Percentiles rank a stretch among this genome's conserved stretches.
Conservation (phyloP, 768 basidiomycete species). For the Russula ochroleuca region DNA sequence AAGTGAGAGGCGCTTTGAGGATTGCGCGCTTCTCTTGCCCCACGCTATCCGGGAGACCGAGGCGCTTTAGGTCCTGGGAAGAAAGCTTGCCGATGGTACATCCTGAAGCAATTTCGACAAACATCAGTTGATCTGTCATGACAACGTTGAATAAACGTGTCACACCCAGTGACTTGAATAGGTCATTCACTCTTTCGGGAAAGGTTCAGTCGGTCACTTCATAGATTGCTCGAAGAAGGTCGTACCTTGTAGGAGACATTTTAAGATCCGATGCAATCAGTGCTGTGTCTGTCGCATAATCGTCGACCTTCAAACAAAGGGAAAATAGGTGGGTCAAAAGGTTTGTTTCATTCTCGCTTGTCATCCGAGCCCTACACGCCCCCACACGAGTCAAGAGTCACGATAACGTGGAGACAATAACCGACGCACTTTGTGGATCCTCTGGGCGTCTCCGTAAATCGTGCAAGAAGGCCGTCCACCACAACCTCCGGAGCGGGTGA, state of each 20-base stretch:
- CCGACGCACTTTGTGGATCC: conserved; percentile 57
- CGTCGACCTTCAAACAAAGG: conserved; percentile 73
- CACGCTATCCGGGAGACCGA: conserved; percentile 62
- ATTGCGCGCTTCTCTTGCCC: conserved; percentile 67
- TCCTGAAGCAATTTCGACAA: conserved; percentile 40
- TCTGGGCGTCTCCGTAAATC: conserved; percentile 76
- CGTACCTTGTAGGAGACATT: conserved; percentile 62
- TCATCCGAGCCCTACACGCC: conserved; percentile 40
- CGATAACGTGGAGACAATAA: background rate
- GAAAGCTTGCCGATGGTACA: conserved; percentile 63
- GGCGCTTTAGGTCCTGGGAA: conserved; percentile 58
- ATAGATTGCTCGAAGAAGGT: conserved; percentile 15
- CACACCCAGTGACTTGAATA: conserved; percentile 73
- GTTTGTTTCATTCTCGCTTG: conserved; percentile 64
- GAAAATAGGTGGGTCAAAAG: conserved; percentile 78
- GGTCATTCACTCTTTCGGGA: conserved; percentile 47
- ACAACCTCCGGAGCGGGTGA: conserved; percentile 56
- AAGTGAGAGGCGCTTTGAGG: conserved; percentile 70
- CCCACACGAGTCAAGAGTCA: background rate
- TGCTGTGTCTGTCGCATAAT: conserved; percentile 65
- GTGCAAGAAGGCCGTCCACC: conserved; percentile 65
- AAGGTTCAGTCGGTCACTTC: conserved; percentile 17
- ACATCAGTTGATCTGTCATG: background rate
- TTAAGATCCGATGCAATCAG: conserved; percentile 70
- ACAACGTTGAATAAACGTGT: background rate